Evolutionary conservation across 495 filamentous ascomycete genomes (phyloP).

Genomic region (Pseudomonodictys pantanalensis): DNA sequence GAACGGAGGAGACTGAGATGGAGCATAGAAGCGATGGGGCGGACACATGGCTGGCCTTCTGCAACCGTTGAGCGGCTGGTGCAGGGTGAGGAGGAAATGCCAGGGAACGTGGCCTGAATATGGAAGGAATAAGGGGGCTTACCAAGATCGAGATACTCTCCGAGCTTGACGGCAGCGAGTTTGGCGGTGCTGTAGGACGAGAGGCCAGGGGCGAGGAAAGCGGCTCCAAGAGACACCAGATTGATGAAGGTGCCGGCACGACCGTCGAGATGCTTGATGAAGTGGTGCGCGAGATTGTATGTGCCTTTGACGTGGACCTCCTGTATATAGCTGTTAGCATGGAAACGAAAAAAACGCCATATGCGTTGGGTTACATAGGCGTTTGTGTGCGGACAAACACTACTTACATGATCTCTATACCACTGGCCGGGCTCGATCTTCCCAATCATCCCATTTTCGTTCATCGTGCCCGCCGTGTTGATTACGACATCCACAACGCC

Average conservation of each 20-base stretch:
- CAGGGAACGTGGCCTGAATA: not conserved
- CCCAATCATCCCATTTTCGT: not conserved
- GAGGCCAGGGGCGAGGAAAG: constrained; percentile 36
- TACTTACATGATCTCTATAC: constrained; percentile 16
- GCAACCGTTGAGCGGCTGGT: too few species aligned
- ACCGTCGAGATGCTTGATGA: constrained; percentile 37
- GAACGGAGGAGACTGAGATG: not conserved
- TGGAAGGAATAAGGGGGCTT: not conserved
- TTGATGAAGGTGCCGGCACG: constrained; percentile 46
- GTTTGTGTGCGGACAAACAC: not conserved
- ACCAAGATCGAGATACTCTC: constrained; percentile 35
- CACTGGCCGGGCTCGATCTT: constrained; percentile 4
- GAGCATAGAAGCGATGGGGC: not conserved
- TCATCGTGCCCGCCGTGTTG: constrained; percentile 19
- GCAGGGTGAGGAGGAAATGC: too few species aligned
- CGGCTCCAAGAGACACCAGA: constrained; percentile 39
- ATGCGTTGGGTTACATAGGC: not conserved
- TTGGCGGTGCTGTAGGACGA: constrained; percentile 45
- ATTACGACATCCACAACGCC: constrained; percentile 24
- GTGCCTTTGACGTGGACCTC: constrained; percentile 49
- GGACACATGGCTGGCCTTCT: too few species aligned
- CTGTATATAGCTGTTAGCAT: constrained; percentile 19
- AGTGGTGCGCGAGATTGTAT: constrained; percentile 43
- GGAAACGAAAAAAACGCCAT: not conserved
- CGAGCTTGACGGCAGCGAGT: constrained; percentile 40